A percentile compares a stretch with the other conserved stretches of the same genome.
Conservation (phyloP, 1,139 yeast genomes). For the Debaryomyces robertsiae region DNA sequence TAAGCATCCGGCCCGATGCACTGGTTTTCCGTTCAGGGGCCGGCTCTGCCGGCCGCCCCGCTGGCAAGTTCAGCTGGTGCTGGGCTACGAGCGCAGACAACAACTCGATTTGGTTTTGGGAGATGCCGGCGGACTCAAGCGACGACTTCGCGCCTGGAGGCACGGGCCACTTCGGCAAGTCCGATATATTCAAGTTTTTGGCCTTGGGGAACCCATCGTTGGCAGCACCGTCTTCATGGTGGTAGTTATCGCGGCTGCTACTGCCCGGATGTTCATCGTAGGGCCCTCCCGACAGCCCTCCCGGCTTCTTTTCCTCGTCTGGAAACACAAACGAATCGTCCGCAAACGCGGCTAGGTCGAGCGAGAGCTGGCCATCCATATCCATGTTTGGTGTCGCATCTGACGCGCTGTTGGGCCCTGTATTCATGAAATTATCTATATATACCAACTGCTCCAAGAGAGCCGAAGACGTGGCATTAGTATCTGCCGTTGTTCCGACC, state of each 20-base stretch:
- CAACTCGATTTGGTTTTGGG: conserved; percentile 69
- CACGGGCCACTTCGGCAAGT: conserved; percentile 62
- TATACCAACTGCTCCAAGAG: conserved; percentile 74
- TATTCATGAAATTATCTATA: conserved; percentile 70
- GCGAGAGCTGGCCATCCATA: conserved; percentile 67
- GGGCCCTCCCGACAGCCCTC: conserved; percentile 3
- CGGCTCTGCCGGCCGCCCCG: conserved; percentile 5
- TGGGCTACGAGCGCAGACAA: conserved; percentile 72
- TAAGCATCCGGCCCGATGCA: neutral
- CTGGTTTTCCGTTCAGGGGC: conserved; percentile 10
- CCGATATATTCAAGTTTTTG: conserved; percentile 20
- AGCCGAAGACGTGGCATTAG: conserved; percentile 56
- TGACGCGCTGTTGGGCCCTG: conserved; percentile 29
- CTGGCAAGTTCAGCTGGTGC: conserved; percentile 44
- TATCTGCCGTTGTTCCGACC: neutral
- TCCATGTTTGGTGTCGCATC: conserved; percentile 42
- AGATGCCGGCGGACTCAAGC: conserved; percentile 63
- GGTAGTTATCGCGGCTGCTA: neutral
- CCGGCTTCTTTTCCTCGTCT: conserved; percentile 65
- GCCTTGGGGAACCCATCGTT: no score
- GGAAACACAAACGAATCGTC: conserved; percentile 78
- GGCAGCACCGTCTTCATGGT: conserved; percentile 2
- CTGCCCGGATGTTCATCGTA: neutral
- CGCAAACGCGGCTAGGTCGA: conserved; percentile 78
- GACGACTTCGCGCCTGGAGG: conserved; percentile 73